These are phyloP conservation scores for Ilyonectria robusta DNA, from an alignment of 2,329 filamentous ascomycete genomes.

Conservation along the genomic window DNA sequence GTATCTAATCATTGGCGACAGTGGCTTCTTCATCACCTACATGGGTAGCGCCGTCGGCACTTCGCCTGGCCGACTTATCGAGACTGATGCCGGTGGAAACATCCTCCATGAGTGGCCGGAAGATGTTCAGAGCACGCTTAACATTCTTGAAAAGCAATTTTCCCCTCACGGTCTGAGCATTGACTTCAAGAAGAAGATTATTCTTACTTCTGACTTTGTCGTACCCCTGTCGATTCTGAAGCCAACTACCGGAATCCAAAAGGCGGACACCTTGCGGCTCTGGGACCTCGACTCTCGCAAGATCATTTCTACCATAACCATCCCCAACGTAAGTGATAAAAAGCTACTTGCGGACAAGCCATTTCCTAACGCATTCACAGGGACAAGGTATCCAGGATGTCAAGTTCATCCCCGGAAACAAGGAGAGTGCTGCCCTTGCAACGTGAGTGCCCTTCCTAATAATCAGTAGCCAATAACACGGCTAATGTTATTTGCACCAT, in stretches of 20 bases:
- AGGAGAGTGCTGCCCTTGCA: conserved; percentile 70
- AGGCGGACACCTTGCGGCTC: conserved; percentile 71
- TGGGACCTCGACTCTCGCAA: conserved; percentile 68
- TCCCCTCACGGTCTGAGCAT: conserved; percentile 72
- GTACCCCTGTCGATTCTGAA: conserved; percentile 74
- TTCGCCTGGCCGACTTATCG: conserved; percentile 70
- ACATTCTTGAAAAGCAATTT: conserved; percentile 73
- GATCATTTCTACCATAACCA: conserved; percentile 73
- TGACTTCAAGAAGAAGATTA: conserved; percentile 70
- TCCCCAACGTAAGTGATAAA: conserved; percentile 62
- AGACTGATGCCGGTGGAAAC: conserved; percentile 71
- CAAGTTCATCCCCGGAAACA: conserved; percentile 75
- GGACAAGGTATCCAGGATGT: conserved; percentile 74
- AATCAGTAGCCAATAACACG: neutral
- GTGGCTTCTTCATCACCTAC: conserved; percentile 73
- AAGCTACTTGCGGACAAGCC: accelerated
- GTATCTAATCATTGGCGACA: conserved; percentile 24
- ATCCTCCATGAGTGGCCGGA: conserved; percentile 75
- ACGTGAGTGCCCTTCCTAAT: conserved; percentile 52
- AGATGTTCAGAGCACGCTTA: conserved; percentile 66
- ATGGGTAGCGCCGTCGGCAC: conserved; percentile 73
- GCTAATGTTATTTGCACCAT: neutral
- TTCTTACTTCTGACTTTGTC: conserved; percentile 75
- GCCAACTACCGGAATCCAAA: conserved; percentile 67
- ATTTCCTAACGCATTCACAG: conserved; percentile 38